These are phyloP conservation scores for Thecaphora thlaspeos DNA, from an alignment of 1,284 basidiomycete species.

Conservation along the genomic window DNA sequence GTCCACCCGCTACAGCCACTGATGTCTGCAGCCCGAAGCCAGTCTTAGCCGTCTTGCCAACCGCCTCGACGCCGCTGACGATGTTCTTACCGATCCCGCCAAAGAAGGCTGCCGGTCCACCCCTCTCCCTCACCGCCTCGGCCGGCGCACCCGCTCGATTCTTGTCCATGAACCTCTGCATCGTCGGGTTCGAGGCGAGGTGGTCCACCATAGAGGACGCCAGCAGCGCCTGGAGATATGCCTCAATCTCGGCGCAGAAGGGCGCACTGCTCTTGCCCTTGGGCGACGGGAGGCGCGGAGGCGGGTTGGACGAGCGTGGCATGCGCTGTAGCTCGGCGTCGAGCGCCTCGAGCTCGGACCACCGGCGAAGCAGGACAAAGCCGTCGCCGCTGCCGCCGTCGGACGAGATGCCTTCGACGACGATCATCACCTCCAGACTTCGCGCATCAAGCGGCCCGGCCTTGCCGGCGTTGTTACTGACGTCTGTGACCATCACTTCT, in stretches of 20 bases:
- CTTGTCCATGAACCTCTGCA: slow-evolving; percentile 48
- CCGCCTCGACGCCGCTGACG: slow-evolving; percentile 42
- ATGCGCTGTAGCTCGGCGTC: slow-evolving; percentile 40
- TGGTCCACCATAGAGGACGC: slow-evolving; percentile 8
- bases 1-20: neutral
- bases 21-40: slow-evolving; percentile 19
- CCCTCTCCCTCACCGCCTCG: slow-evolving; percentile 18
- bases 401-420: slow-evolving; percentile 36
- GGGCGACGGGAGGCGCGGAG: slow-evolving; percentile 28
- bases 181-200: slow-evolving; percentile 14
- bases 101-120: slow-evolving; percentile 20
- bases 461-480: slow-evolving; percentile 42
- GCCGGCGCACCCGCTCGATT: slow-evolving; percentile 40
- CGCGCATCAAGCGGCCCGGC: slow-evolving; percentile 33
- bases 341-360: slow-evolving; percentile 52
- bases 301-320: slow-evolving; percentile 25
- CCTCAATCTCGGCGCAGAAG: slow-evolving; percentile 33
- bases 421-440: slow-evolving; percentile 49
- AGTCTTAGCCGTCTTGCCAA: slow-evolving; percentile 43
- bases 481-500: slow-evolving; percentile 40
- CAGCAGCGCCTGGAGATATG: slow-evolving; percentile 41
- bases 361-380: slow-evolving; percentile 48
- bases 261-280: slow-evolving; percentile 33
- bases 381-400: slow-evolving; percentile 32
- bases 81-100: slow-evolving; percentile 42